A percentile compares a stretch with the other conserved stretches of the same genome.
Conservation (phyloP, 176 grass and related monocot species). For the Bonia amplexicaulis region DNA sequence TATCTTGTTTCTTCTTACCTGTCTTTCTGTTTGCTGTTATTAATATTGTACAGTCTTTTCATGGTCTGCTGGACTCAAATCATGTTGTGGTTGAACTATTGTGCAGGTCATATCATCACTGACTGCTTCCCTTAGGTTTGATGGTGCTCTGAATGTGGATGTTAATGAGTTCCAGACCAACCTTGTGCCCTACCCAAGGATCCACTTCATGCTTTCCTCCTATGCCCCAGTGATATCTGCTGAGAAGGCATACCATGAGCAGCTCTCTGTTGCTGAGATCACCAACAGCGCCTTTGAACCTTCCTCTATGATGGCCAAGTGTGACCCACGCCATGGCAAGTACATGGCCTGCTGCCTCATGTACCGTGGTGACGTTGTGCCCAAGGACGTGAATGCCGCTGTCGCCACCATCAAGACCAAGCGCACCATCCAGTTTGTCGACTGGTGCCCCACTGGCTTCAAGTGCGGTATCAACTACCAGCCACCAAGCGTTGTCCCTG, state of each 20-base stretch:
- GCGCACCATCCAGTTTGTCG: conserved; percentile 53
- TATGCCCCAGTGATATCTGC: conserved; percentile 52
- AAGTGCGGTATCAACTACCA: conserved; percentile 66
- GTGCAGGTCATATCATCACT: conserved; percentile 50
- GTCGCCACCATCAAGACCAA: conserved; percentile 59
- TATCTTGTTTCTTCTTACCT: neutral
- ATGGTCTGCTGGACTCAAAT: neutral
- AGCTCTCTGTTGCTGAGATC: conserved; percentile 51
- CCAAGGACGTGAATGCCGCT: conserved; percentile 44
- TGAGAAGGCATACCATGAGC: conserved; percentile 56
- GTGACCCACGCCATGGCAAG: conserved; percentile 52
- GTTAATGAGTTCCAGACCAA: conserved; percentile 58
- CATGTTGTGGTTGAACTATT: neutral
- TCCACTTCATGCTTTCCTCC: conserved; percentile 60
- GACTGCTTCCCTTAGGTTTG: conserved; percentile 52
- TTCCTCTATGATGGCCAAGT: conserved; percentile 60
- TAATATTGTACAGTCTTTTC: neutral
- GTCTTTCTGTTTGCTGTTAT: neutral
- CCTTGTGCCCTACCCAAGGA: conserved; percentile 49
- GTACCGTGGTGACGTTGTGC: conserved; percentile 53
- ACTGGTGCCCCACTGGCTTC: conserved; percentile 57
- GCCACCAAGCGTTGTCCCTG: conserved; percentile 40
- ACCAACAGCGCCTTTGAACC: conserved; percentile 53
- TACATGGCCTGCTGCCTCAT: conserved; percentile 66
- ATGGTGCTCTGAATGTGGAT: conserved; percentile 54